A percentile compares a stretch with the other conserved stretches of the same genome.
These are phyloP conservation scores for Ogataea thermomethanolica DNA, from an alignment of 805 yeast genomes.

Conservation along the genomic window DNA sequence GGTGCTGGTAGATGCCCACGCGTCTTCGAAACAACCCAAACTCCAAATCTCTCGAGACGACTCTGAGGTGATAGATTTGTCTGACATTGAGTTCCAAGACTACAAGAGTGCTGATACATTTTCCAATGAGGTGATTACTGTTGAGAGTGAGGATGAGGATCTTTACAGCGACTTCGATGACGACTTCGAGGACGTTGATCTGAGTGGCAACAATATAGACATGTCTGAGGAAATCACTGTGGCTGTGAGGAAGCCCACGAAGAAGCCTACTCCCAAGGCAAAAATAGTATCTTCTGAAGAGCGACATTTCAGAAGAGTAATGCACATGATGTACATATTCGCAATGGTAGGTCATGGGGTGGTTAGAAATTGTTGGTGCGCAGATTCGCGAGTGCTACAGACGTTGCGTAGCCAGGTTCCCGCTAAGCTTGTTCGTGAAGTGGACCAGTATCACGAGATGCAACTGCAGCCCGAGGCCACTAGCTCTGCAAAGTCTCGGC, in stretches of 20 bases:
- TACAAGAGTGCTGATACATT: neutral
- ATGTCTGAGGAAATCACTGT: conserved; percentile 20
- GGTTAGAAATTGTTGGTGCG: conserved; percentile 72
- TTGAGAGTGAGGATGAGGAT: conserved; percentile 16
- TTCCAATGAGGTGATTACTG: conserved; percentile 1
- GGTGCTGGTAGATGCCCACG: neutral
- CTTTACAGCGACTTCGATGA: conserved; percentile 20
- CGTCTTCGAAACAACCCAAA: neutral
- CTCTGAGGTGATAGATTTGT: neutral
- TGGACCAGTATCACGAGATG: conserved; percentile 32
- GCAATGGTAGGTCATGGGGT: conserved; percentile 65
- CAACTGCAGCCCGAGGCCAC: conserved; percentile 18
- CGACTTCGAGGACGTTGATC: conserved; percentile 37
- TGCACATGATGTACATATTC: conserved; percentile 59
- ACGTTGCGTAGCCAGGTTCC: conserved; percentile 48
- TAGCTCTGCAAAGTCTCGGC: conserved; percentile 50
- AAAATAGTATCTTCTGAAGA: conserved; percentile 52
- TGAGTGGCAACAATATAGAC: conserved; percentile 16
- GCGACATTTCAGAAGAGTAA: conserved; percentile 43
- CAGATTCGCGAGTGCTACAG: conserved; percentile 40
- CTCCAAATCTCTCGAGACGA: neutral
- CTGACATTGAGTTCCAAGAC: neutral
- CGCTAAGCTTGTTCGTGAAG: conserved; percentile 39
- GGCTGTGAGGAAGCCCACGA: conserved; percentile 22
- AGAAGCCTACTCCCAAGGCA: conserved; percentile 17